Evolutionary conservation across 345 rosid species (phyloP).

Genomic region (Heritiera fomes): DNA sequence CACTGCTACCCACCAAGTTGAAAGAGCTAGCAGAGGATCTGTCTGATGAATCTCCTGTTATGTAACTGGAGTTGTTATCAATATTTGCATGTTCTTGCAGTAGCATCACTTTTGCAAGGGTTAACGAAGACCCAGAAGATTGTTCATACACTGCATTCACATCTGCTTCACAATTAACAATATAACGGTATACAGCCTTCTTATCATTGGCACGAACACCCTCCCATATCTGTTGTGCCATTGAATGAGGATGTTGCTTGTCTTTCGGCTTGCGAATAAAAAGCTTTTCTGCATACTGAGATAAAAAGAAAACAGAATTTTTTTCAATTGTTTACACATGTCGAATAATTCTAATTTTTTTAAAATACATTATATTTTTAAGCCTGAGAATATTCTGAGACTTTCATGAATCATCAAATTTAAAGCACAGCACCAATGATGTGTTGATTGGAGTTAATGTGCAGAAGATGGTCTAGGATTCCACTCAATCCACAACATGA

Average conservation of each 20-base stretch:
- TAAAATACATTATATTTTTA: neutral
- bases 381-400: slow-evolving; percentile 1
- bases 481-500: neutral
- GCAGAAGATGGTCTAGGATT: neutral
- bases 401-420: slow-evolving; percentile 13
- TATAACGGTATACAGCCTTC: slow-evolving; percentile 81
- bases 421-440: neutral
- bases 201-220: slow-evolving; percentile 87
- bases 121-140: slow-evolving; percentile 62
- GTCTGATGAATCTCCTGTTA: slow-evolving; percentile 62
- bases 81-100: slow-evolving; percentile 67
- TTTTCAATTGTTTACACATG: neutral
- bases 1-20: slow-evolving; percentile 48
- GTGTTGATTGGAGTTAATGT: neutral
- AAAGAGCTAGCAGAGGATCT: slow-evolving; percentile 65
- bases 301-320: slow-evolving; percentile 20
- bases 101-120: slow-evolving; percentile 85
- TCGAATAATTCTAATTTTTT: neutral
- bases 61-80: slow-evolving; percentile 53
- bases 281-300: slow-evolving; percentile 91
- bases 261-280: slow-evolving; percentile 80
- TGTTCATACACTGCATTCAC: slow-evolving; percentile 67
- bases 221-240: slow-evolving; percentile 80
- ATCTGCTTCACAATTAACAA: slow-evolving; percentile 75
- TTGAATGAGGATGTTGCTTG: slow-evolving; percentile 46